Base-by-base conservation (phyloP, 2,329 filamentous ascomycete species). In the Kalaharituber pfeilii region DNA sequence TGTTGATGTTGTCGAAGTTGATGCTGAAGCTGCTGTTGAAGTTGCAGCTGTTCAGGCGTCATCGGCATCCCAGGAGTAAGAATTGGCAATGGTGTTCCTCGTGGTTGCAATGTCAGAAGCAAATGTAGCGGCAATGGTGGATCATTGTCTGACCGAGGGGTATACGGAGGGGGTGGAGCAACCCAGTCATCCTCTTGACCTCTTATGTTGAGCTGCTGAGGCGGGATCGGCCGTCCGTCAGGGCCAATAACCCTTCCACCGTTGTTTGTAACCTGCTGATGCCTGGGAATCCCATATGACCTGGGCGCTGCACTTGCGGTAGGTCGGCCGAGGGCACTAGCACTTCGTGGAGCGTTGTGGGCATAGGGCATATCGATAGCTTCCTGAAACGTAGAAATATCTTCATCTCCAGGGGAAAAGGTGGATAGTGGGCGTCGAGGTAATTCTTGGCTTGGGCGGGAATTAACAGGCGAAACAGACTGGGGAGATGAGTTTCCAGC, bases 131-230 rank as follows among this genome's bases (percentile, higher is more conserved):
- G 54, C 56, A 62, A 27, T 50, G 62, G 54, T 3, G 53, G 58
- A 8, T 57, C 54, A 24, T 56, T 60, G 7, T 59, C 55, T 24
- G 55, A 47, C 15, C 56, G 55, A 9, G 62, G 59, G 9, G 60
- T 60, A 50, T 64, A 64, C 15, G 62, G 61, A 33, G 62, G 62
- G 8, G 62, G 62, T 7, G 62, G 62, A 9, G 62, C 59, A n/a
- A 62, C 57, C 62, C 62, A 64, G 33, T 56, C 47, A 27, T 62
- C 60, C 22, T 59, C 62, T 5, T 53, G 52, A 54, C 59, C 24
- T 54, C 59, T 42, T 59, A 58, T 7, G 20, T 18, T 13, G 20
- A 18, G 4, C 5, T 58, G 51, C 13, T 60, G 58, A 13, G 61
- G 60, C 7, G 25, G 58, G 33, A 59, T 26, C 15, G 57, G 57